Evolutionary conservation across 202 grass and related monocot species (phyloP), one percentile per base, ranked within the genome.

Genomic region (Schoenoplectus triqueter): DNA sequence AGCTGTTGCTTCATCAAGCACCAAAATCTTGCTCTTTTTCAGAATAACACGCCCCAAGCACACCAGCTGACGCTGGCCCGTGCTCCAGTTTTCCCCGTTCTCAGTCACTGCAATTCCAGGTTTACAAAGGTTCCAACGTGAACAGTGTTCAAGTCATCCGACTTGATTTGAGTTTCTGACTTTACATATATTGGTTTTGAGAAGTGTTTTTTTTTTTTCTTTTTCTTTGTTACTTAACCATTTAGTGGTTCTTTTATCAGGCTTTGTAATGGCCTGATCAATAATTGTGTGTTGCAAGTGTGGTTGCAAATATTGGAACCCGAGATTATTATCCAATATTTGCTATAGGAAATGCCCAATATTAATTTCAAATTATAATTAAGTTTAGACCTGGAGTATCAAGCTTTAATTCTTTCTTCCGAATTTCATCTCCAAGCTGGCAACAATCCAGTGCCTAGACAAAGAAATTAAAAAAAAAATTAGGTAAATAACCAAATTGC

Each of bases 61-160:
- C 2, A 93, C 88, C 19, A 95, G 88, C 85, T 98, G 95, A 22
- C 95, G 91, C 81, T 98, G 92, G 39, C 95, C 95, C 61, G 95
- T 92, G 47, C 92, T 98, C 95, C 95, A 98, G 80, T 98, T 98
- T 69, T 98, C 95, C 6, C 95, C 93, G 46, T 98, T 98, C 88
- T 98, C 91, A 21, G 84, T 87, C 17, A 95, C 93, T 98, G 87
- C 76, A 88, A 78, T 56, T 61, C 10, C 1, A 77, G 5, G 51
- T 31, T 77, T n/a, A 21, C 18, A 77, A 57, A 77, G 11, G 57
- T 41, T 40, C 15, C 41, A 39, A 10, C 2, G 10, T 57, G 10
- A 73, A 52, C 15, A 17, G 10, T 14, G 5, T 40, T n/a, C 39
- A 59, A 57, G 0, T 10, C 13, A 57, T 77, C 5, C 8, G 69